These are phyloP conservation scores for Leucosporidium creatinivorum DNA, from an alignment of 768 basidiomycete genomes.

Conservation along the genomic window DNA sequence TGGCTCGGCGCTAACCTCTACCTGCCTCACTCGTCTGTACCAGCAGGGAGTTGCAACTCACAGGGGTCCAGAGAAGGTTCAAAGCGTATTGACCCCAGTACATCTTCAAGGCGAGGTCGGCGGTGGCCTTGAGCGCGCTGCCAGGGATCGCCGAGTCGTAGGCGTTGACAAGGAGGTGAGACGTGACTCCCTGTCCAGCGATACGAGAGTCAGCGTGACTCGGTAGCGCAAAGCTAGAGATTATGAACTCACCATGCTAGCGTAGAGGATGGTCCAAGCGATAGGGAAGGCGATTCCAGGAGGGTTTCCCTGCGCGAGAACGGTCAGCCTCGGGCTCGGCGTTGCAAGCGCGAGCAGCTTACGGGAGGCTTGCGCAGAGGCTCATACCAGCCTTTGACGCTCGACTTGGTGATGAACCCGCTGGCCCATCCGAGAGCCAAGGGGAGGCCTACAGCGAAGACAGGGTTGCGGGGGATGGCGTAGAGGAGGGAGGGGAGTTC, in stretches of 20 bases:
- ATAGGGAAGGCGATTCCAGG: conserved; percentile 27
- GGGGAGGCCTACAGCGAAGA: conserved; percentile 28
- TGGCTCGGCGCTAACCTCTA: too few relatives aligned
- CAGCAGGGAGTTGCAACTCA: neutral
- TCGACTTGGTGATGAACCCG: conserved; percentile 25
- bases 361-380: conserved; percentile 8
- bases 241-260: conserved; percentile 11
- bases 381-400: conserved; percentile 31
- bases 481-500: conserved; percentile 1
- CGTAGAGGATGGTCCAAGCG: conserved; percentile 29
- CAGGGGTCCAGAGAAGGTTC: conserved; percentile 35
- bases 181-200: conserved; percentile 8
- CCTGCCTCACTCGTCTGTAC: neutral
- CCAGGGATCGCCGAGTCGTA: conserved; percentile 23
- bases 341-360: neutral
- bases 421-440: conserved; percentile 23
- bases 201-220: neutral
- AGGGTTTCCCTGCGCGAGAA: conserved; percentile 4
- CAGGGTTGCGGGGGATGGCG: neutral
- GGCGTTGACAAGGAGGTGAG: conserved; percentile 27
- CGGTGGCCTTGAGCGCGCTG: conserved; percentile 4
- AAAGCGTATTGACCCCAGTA: conserved; percentile 34
- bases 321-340: neutral
- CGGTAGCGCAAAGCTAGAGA: neutral
- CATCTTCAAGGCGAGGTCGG: conserved; percentile 24